A percentile compares a stretch with the other conserved stretches of the same genome.
These are phyloP conservation scores for Boletus rubroflammeus DNA, from an alignment of 768 basidiomycete species.

Conservation along the genomic window DNA sequence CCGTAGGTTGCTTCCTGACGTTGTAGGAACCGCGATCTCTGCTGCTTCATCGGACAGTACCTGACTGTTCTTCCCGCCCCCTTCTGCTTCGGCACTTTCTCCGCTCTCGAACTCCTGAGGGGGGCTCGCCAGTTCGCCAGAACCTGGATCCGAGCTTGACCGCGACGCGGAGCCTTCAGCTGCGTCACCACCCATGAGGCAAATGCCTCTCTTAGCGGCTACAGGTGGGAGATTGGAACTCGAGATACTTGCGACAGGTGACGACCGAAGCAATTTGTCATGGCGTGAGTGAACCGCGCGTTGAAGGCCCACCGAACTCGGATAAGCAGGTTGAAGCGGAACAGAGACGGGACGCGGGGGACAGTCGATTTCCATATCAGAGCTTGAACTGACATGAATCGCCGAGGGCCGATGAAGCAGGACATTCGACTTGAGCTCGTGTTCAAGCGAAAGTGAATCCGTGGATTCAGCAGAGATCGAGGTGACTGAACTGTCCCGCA, in stretches of 20 bases:
- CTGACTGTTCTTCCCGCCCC: slow-evolving; percentile 4
- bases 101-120: slow-evolving; percentile 16
- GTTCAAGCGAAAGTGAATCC: slow-evolving; percentile 12
- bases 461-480: slow-evolving; percentile 25
- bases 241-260: slow-evolving; percentile 20
- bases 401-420: slow-evolving; percentile 7
- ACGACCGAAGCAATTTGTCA: slow-evolving; percentile 10
- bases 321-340: slow-evolving; percentile 12
- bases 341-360: slow-evolving; percentile 19
- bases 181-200: slow-evolving; percentile 1
- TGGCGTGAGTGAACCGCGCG: not conserved
- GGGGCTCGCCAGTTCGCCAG: slow-evolving; percentile 12
- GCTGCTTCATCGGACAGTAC: slow-evolving; percentile 7
- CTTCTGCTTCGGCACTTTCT: slow-evolving; percentile 11
- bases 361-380: slow-evolving; percentile 28
- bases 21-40: not conserved
- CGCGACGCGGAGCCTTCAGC: slow-evolving; percentile 8
- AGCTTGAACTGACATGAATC: slow-evolving; percentile 1
- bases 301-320: not conserved
- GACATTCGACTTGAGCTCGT: slow-evolving; percentile 2
- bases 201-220: not conserved
- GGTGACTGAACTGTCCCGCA: slow-evolving; percentile 31
- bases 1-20: not conserved
- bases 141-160: slow-evolving; percentile 13
- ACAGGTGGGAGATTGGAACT: slow-evolving; percentile 12